phyloP scores from a whole-genome alignment of 2,329 filamentous ascomycete genomes.

The Aspergillus sp. region DNA sequence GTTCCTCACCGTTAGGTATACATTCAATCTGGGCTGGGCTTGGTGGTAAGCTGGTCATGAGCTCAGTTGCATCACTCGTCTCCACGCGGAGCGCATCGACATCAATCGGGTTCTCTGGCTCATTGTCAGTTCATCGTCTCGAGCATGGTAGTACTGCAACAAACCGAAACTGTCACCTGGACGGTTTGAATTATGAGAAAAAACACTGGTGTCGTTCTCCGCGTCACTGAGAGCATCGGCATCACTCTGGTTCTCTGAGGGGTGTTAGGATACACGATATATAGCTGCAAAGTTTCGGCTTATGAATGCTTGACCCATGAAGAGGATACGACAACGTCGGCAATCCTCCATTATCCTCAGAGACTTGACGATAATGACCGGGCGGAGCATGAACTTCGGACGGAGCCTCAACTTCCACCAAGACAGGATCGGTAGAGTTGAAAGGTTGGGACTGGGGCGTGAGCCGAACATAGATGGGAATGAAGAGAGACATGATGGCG shows the following conservation, averaged over 20 bases:
- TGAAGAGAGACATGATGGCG: neutral
- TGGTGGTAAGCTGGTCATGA: neutral
- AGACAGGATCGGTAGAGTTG: neutral
- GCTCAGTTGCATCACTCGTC: neutral
- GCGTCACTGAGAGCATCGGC: neutral
- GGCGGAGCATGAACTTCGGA: neutral
- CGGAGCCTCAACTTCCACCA: neutral
- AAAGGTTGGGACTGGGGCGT: neutral
- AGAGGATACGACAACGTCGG: neutral
- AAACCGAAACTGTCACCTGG: neutral
- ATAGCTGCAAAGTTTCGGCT: neutral
- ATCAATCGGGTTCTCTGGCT: constrained; percentile 2
- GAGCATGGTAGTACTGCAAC: neutral
- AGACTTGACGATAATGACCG: neutral
- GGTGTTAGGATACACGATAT: neutral
- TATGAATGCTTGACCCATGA: neutral
- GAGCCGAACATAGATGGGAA: neutral
- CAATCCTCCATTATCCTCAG: neutral
- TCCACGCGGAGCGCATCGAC: neutral
- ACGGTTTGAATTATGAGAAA: neutral
- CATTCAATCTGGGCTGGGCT: neutral
- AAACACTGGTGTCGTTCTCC: neutral
- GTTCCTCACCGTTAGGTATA: neutral
- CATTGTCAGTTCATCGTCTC: neutral
- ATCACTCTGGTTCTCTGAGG: neutral